phyloP scores from a whole-genome alignment of 2,329 filamentous ascomycete genomes.

The Aspergillus candidus region DNA sequence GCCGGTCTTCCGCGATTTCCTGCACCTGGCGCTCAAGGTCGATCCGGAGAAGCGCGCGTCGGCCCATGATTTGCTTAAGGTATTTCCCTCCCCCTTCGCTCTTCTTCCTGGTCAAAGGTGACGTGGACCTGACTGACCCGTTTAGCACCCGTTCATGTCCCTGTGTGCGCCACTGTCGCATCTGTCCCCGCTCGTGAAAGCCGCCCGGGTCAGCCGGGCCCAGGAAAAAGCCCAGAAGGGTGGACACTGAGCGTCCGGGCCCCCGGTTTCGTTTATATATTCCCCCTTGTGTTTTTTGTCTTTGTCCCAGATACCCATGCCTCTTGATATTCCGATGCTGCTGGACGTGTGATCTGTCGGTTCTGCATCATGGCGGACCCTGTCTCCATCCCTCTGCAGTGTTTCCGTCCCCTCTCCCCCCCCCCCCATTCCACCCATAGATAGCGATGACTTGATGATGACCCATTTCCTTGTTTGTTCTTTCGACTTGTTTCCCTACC shows the following conservation, averaged over 20 bases:
- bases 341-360: constrained; percentile 13
- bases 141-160: constrained; percentile 74
- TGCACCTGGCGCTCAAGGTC: constrained; percentile 89
- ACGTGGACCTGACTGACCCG: constrained; percentile 9
- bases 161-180: constrained; percentile 67
- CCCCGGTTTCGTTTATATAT: constrained; percentile 19
- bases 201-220: constrained; percentile 75
- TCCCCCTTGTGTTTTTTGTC: constrained; percentile 21
- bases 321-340: constrained; percentile 16
- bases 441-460: constrained; percentile 20
- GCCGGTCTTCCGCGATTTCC: constrained; percentile 79
- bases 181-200: constrained; percentile 77
- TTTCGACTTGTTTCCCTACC: constrained; percentile 2
- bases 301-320: constrained; percentile 25
- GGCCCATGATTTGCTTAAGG: constrained; percentile 85
- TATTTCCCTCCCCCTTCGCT: constrained; percentile 47
- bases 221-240: constrained; percentile 75
- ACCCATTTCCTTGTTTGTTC: neutral
- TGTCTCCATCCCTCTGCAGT: constrained; percentile 3
- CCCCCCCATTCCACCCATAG: constrained; percentile 14
- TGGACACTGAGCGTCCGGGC: constrained; percentile 21
- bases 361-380: constrained; percentile 15
- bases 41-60: constrained; percentile 95
- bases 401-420: constrained; percentile 6
- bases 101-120: neutral